These are phyloP conservation scores for Gyrodon lividus DNA, from an alignment of 768 basidiomycete genomes.

Conservation along the genomic window DNA sequence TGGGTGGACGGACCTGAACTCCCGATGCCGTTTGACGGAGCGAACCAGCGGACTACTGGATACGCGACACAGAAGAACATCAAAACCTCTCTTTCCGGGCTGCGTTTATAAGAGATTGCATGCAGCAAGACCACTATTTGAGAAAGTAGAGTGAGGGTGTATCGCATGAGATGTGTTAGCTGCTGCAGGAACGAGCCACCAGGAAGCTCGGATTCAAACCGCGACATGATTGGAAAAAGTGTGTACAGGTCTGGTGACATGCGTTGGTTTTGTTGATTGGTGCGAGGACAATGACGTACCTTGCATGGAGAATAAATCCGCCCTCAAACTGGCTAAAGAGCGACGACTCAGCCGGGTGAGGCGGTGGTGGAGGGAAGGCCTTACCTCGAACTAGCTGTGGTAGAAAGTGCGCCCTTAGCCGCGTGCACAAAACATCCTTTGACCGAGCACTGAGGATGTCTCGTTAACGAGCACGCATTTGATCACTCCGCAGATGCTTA, in stretches of 20 bases:
- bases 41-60: constrained; percentile 30
- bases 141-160: constrained; percentile 23
- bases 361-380: neutral
- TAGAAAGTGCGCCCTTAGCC: constrained; percentile 38
- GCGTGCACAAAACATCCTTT: constrained; percentile 23
- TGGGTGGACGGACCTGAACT: constrained; percentile 32
- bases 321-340: constrained; percentile 22
- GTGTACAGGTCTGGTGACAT: constrained; percentile 13
- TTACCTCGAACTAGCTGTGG: constrained; percentile 40
- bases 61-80: constrained; percentile 28
- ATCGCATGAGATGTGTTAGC: constrained; percentile 21
- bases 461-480: neutral
- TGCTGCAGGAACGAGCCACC: constrained; percentile 34
- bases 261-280: neutral
- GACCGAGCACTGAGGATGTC: constrained; percentile 16
- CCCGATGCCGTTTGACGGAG: constrained; percentile 36
- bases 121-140: constrained; percentile 24
- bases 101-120: constrained; percentile 14
- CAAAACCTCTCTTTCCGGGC: constrained; percentile 31
- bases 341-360: constrained; percentile 12
- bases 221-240: constrained; percentile 13
- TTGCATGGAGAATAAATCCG: constrained; percentile 20
- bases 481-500: constrained; percentile 10
- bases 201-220: constrained; percentile 35
- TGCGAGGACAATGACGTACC: constrained; percentile 7